phyloP scores from a whole-genome alignment of 208 protist species.

The Sergeia podlipaevii region DNA sequence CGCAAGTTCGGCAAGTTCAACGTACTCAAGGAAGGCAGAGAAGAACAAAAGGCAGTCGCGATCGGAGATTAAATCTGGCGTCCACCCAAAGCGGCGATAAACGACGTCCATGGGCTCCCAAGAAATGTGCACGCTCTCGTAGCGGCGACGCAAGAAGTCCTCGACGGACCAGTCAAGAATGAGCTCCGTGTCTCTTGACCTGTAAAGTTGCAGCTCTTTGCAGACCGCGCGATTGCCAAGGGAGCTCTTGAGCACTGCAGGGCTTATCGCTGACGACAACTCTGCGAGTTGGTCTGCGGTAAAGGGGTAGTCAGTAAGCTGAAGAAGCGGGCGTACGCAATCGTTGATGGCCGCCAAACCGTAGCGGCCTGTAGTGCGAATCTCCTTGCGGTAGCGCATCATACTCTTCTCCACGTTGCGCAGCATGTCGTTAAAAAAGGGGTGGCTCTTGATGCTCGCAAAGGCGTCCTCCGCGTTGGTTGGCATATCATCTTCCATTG shows the following conservation, averaged over 20 bases:
- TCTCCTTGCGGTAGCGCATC: conserved; percentile 66
- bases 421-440: conserved; percentile 77
- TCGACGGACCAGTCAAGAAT: conserved; percentile 86
- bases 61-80: conserved; percentile 55
- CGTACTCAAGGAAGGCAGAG: conserved; percentile 63
- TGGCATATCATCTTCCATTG: conserved; percentile 4
- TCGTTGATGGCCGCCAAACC: conserved; percentile 62
- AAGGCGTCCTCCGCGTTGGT: conserved; percentile 10
- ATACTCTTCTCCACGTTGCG: conserved; percentile 72
- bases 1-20: conserved; percentile 80
- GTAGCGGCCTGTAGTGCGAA: conserved; percentile 57
- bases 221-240: conserved; percentile 52
- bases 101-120: conserved; percentile 88
- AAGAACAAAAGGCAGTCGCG: conserved; percentile 85
- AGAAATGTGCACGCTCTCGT: conserved; percentile 89
- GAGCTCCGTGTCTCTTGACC: conserved; percentile 70
- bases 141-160: conserved; percentile 87
- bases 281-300: conserved; percentile 55
- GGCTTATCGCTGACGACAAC: conserved; percentile 61
- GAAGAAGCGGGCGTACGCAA: conserved; percentile 79
- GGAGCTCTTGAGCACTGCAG: conserved; percentile 53
- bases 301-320: conserved; percentile 86
- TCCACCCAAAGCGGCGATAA: conserved; percentile 78
- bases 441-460: conserved; percentile 53
- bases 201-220: conserved; percentile 69